A percentile compares a stretch with the other conserved stretches of the same genome.
These are phyloP conservation scores for Ogataea dorogensis DNA, from an alignment of 805 yeast species.

Conservation along the genomic window DNA sequence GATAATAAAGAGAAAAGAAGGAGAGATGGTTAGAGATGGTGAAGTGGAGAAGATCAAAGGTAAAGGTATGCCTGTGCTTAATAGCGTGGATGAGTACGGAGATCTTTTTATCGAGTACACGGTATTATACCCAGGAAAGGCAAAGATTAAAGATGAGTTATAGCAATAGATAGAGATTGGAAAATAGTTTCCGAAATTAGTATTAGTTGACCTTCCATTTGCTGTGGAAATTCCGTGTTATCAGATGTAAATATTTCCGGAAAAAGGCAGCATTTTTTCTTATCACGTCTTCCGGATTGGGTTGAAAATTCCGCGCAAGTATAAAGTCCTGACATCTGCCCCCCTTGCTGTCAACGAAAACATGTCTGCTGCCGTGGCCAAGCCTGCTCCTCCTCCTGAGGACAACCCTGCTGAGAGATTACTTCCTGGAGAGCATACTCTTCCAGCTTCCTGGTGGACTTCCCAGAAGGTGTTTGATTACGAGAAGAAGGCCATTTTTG, in stretches of 20 bases:
- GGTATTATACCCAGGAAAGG: conserved; percentile 44
- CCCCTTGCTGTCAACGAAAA: not conserved
- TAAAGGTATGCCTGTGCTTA: conserved; percentile 79
- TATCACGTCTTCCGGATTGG: conserved; percentile 7
- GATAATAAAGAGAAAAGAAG: conserved; percentile 46
- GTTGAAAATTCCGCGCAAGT: conserved; percentile 9
- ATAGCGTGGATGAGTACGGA: conserved; percentile 52
- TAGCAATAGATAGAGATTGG: conserved; percentile 10
- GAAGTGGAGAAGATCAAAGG: conserved; percentile 70
- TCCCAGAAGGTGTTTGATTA: conserved; percentile 56
- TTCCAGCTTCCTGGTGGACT: conserved; percentile 69
- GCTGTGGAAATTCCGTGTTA: conserved; percentile 11
- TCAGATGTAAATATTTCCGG: conserved; percentile 10
- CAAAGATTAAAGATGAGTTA: conserved; percentile 32
- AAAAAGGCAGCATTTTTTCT: conserved; percentile 3
- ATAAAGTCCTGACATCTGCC: conserved; percentile 1
- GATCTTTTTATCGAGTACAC: conserved; percentile 50
- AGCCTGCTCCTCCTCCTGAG: conserved; percentile 30
- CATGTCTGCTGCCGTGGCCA: conserved; percentile 29
- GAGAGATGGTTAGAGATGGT: conserved; percentile 58
- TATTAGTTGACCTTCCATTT: conserved; percentile 3
- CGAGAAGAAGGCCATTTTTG: conserved; percentile 57
- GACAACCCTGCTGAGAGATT: conserved; percentile 31
- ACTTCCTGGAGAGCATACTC: conserved; percentile 47
- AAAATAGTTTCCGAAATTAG: conserved; percentile 10